Percentiles rank a stretch among this genome's conserved stretches.
Evolutionary conservation across 164 flowering plant species (phyloP).

Genomic region (Macadamia integrifolia): DNA sequence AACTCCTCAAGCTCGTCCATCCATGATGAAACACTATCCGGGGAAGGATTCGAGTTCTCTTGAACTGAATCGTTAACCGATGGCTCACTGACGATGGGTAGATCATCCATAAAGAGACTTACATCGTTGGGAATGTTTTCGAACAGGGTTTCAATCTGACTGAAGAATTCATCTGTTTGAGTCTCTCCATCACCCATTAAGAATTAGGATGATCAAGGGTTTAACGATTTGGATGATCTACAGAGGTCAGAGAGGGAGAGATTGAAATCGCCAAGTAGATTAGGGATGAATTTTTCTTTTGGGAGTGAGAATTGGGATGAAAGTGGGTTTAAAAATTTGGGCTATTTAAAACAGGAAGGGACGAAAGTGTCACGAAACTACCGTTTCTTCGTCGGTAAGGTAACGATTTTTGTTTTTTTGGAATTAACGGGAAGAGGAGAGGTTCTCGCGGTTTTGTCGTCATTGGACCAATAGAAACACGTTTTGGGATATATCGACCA

Average conservation of each 20-base stretch:
- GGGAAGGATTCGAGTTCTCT: constrained; percentile 5
- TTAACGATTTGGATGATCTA: background rate
- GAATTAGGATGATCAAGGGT: background rate
- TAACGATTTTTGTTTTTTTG: background rate
- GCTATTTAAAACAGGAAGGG: background rate
- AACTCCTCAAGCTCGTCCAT: constrained; percentile 35
- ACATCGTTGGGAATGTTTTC: constrained; percentile 1
- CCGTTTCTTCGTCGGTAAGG: constrained; percentile 14
- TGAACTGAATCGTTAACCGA: background rate
- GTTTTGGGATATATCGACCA: constrained; percentile 2
- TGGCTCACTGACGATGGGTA: background rate
- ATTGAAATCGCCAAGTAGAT: no score
- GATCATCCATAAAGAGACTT: constrained; percentile 1
- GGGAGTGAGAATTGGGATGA: no score
- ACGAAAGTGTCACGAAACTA: background rate
- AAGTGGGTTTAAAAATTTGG: no score
- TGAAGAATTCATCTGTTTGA: background rate
- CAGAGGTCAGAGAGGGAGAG: background rate
- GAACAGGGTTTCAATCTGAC: constrained; percentile 4
- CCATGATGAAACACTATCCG: constrained; percentile 20
- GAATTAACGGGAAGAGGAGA: background rate
- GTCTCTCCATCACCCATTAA: constrained; percentile 5
- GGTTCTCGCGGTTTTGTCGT: constrained; percentile 6
- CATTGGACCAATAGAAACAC: constrained; percentile 23
- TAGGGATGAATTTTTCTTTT: no score